A percentile compares a stretch with the other conserved stretches of the same genome.
These are phyloP conservation scores for Brassica juncea DNA, from an alignment of 345 rosid species.

Conservation along the genomic window DNA sequence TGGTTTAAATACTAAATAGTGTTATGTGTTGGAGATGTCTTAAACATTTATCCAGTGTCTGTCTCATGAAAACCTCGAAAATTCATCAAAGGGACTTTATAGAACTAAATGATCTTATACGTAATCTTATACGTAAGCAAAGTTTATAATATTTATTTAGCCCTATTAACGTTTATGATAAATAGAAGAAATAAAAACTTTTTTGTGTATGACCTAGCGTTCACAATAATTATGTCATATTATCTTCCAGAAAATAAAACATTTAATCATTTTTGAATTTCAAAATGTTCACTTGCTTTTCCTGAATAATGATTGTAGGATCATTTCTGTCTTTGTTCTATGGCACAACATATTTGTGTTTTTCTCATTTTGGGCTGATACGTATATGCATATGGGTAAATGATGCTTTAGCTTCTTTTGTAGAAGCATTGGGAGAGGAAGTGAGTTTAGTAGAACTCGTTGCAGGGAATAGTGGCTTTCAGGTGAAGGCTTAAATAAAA, in stretches of 20 bases:
- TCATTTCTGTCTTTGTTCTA: conserved; percentile 29
- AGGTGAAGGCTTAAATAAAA: conserved; percentile 41
- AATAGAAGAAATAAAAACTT: background rate
- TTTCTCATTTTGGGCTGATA: conserved; percentile 14
- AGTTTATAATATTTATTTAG: background rate
- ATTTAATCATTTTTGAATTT: conserved; percentile 12
- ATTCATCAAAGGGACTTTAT: background rate
- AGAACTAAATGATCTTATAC: conserved; percentile 5
- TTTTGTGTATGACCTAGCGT: conserved; percentile 17
- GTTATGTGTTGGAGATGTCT: background rate
- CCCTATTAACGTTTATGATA: conserved; percentile 6
- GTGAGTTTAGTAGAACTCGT: conserved; percentile 35
- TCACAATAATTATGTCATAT: background rate
- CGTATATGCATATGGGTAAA: conserved; percentile 29
- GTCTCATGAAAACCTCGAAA: conserved; percentile 10
- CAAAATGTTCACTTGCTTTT: conserved; percentile 20
- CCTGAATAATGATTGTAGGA: conserved; percentile 26
- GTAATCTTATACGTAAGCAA: background rate
- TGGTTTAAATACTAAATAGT: no score
- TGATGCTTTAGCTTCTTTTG: conserved; percentile 31
- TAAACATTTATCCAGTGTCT: conserved; percentile 4
- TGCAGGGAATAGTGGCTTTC: conserved; percentile 39
- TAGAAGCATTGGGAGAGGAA: conserved; percentile 35
- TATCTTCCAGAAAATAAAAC: background rate
- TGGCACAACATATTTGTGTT: conserved; percentile 8